phyloP scores from a whole-genome alignment of 345 rosid species.

The Pugionium cornutum region DNA sequence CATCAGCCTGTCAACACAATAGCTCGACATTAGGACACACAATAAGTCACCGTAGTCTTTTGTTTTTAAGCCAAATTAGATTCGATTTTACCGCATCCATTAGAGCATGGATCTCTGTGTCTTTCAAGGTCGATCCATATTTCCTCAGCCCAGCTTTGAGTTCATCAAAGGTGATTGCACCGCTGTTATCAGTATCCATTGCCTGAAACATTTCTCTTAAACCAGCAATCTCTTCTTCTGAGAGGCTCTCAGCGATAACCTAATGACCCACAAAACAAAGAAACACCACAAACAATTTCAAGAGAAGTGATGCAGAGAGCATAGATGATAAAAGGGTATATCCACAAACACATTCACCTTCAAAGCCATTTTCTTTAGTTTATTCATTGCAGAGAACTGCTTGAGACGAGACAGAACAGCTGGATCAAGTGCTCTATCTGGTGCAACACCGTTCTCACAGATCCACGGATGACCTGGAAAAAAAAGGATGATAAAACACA shows the following conservation, averaged over 20 bases:
- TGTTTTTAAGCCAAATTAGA: background rate
- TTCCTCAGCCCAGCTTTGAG: slow-evolving; percentile 92
- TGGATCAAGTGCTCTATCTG: slow-evolving; percentile 88
- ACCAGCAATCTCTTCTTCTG: slow-evolving; percentile 99
- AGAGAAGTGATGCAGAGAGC: slow-evolving; percentile 10
- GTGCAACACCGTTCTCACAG: slow-evolving; percentile 96
- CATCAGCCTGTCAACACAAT: slow-evolving; percentile 74
- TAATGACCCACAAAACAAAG: slow-evolving; percentile 37
- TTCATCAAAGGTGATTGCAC: slow-evolving; percentile 97
- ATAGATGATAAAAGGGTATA: background rate
- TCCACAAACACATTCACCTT: slow-evolving; percentile 50
- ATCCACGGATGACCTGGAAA: slow-evolving; percentile 95
- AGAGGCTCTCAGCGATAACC: slow-evolving; percentile 99
- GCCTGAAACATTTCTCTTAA: slow-evolving; percentile 83
- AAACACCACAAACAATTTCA: slow-evolving; percentile 14
- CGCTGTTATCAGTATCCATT: slow-evolving; percentile 97
- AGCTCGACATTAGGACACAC: background rate
- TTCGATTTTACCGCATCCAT: slow-evolving; percentile 80
- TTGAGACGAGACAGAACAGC: slow-evolving; percentile 97
- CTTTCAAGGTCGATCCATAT: slow-evolving; percentile 94
- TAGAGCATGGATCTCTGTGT: slow-evolving; percentile 89
- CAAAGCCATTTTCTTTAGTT: slow-evolving; percentile 96
- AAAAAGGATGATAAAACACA: background rate
- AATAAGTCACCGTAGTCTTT: background rate
- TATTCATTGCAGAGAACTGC: slow-evolving; percentile 98